phyloP scores from a whole-genome alignment of 305 asterid genomes.

The Striga hermonthica region DNA sequence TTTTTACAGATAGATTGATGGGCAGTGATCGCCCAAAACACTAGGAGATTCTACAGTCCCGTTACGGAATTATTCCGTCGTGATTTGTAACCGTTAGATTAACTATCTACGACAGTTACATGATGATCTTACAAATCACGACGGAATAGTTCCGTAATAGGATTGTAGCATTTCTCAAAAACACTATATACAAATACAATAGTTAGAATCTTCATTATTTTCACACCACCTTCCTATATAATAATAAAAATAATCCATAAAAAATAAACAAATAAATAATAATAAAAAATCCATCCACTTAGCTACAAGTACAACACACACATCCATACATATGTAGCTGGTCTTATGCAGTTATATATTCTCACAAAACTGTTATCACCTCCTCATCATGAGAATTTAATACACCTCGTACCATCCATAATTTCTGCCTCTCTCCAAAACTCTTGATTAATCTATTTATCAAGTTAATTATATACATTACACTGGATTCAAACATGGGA shows the following conservation, averaged over 20 bases:
- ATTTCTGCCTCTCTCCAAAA: not conserved
- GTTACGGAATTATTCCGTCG: no score
- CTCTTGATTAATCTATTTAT: not conserved
- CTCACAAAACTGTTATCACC: not conserved
- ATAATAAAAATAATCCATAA: not conserved
- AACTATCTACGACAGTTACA: not conserved
- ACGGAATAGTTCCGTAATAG: no score
- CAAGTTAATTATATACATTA: not conserved
- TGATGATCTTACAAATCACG: no score
- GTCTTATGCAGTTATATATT: not conserved
- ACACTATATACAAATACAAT: slow-evolving; percentile 19
- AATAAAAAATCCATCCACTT: not conserved
- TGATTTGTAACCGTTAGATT: no score
- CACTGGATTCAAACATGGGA: slow-evolving; percentile 43
- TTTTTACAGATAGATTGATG: slow-evolving; percentile 42
- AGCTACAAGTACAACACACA: not conserved
- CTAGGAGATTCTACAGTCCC: no score
- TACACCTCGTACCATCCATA: not conserved
- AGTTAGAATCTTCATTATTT: slow-evolving; percentile 34
- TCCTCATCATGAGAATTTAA: not conserved
- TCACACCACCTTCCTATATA: slow-evolving; percentile 25
- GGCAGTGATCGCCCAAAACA: slow-evolving; percentile 26
- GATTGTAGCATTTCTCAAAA: no score
- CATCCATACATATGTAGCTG: no score
- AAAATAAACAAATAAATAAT: no score